These are phyloP conservation scores for Rhipidocladum racemiflorum DNA, from an alignment of 176 grass and related monocot genomes.

Conservation along the genomic window DNA sequence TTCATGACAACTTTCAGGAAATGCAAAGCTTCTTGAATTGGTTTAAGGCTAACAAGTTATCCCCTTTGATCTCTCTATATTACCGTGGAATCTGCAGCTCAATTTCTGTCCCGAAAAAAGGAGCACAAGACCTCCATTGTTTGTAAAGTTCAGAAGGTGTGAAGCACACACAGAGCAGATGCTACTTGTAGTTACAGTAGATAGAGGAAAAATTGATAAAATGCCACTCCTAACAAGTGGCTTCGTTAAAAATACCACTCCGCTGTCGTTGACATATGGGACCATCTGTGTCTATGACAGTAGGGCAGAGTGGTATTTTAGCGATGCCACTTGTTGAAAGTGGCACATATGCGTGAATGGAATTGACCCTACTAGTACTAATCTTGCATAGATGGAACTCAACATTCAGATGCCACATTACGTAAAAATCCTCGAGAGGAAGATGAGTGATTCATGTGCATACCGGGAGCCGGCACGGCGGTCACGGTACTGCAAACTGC, in stretches of 20 bases:
- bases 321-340: too few relatives aligned
- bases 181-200: background rate
- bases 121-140: background rate
- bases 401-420: slow-evolving; percentile 18
- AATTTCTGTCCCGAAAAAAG: background rate
- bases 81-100: background rate
- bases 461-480: slow-evolving; percentile 82
- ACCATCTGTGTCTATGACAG: too few relatives aligned
- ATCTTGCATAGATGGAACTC: background rate
- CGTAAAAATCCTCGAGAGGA: slow-evolving; percentile 4
- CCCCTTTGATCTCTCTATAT: slow-evolving; percentile 3
- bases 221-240: too few relatives aligned
- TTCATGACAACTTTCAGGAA: slow-evolving; percentile 12
- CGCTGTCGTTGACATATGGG: too few relatives aligned
- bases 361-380: background rate
- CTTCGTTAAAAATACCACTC: too few relatives aligned
- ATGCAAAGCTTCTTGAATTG: background rate
- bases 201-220: too few relatives aligned
- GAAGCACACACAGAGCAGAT: background rate
- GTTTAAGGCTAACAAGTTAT: background rate
- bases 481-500: slow-evolving; percentile 94
- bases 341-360: too few relatives aligned
- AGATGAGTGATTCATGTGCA: slow-evolving; percentile 3
- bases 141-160: slow-evolving; percentile 20
- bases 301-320: too few relatives aligned